Evolutionary conservation across 345 rosid species (phyloP).

Genomic region (Eucalyptus sp.): DNA sequence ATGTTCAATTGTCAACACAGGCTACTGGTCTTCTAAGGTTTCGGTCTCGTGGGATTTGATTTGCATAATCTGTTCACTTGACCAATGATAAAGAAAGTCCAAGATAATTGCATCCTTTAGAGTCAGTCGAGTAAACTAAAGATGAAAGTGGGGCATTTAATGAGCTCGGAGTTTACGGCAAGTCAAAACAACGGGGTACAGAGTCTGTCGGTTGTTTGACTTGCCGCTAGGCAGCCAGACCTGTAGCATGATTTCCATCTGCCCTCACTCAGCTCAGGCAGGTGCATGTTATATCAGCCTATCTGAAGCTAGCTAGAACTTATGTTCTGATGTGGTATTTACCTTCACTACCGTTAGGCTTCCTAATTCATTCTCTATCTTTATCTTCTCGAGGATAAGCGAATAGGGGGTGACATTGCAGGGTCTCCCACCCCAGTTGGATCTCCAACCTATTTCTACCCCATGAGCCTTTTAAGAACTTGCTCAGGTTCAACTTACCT

Average conservation of each 20-base stretch:
- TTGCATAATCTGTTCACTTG: neutral
- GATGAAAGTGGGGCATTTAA: neutral
- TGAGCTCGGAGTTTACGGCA: neutral
- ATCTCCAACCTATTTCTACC: rapidly evolving
- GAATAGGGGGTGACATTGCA: rapidly evolving
- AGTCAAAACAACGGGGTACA: too few species aligned
- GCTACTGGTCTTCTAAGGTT: neutral
- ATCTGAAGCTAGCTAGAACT: rapidly evolving
- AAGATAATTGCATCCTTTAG: neutral
- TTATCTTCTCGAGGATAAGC: rapidly evolving
- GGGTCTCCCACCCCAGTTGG: rapidly evolving
- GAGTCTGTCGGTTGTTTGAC: too few species aligned
- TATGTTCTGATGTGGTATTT: rapidly evolving
- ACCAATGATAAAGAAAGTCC: neutral
- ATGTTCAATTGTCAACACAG: neutral
- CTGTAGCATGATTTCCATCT: too few species aligned
- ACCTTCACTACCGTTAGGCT: rapidly evolving
- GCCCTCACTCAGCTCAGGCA: too few species aligned
- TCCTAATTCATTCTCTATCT: too few species aligned
- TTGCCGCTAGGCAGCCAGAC: too few species aligned
- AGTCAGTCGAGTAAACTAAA: neutral
- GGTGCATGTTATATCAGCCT: rapidly evolving
- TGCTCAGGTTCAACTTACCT: too few species aligned
- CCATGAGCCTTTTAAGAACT: too few species aligned
- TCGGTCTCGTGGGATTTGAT: neutral